Evolutionary conservation across 257 asterid genomes (phyloP).

Genomic region (Salvia splendens): DNA sequence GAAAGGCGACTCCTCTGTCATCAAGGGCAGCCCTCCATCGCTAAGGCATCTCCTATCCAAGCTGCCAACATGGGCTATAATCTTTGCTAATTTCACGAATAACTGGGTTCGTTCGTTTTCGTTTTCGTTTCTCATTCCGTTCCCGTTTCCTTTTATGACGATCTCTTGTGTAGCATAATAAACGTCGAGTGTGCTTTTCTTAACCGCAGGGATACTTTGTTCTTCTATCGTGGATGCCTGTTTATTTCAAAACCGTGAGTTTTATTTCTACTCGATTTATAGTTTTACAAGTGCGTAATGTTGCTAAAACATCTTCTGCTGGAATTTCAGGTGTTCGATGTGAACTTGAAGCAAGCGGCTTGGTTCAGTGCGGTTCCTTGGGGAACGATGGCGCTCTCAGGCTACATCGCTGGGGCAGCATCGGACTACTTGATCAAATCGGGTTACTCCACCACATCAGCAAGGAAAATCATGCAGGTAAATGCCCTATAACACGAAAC

Average conservation of each 20-base stretch:
- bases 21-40: constrained; percentile 64
- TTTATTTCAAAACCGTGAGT: constrained; percentile 91
- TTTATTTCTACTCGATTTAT: background rate
- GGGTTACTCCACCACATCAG: constrained; percentile 65
- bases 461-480: constrained; percentile 96
- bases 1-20: constrained; percentile 50
- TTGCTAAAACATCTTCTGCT: background rate
- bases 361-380: constrained; percentile 99
- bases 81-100: constrained; percentile 78
- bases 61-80: constrained; percentile 90
- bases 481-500: background rate
- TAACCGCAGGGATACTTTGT: constrained; percentile 91
- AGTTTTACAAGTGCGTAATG: background rate
- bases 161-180: background rate
- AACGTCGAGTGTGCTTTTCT: constrained; percentile 8
- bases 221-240: constrained; percentile 99
- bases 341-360: constrained; percentile 95
- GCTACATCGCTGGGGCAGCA: constrained; percentile 80
- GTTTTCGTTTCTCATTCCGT: constrained; percentile 10
- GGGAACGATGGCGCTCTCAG: constrained; percentile 98
- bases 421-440: constrained; percentile 75
- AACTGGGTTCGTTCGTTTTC: constrained; percentile 60
- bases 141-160: background rate
- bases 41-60: constrained; percentile 66
- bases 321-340: constrained; percentile 62